These are phyloP conservation scores for Toxoplasma gondii DNA, from an alignment of 169 alveolate genomes.

Conservation along the genomic window DNA sequence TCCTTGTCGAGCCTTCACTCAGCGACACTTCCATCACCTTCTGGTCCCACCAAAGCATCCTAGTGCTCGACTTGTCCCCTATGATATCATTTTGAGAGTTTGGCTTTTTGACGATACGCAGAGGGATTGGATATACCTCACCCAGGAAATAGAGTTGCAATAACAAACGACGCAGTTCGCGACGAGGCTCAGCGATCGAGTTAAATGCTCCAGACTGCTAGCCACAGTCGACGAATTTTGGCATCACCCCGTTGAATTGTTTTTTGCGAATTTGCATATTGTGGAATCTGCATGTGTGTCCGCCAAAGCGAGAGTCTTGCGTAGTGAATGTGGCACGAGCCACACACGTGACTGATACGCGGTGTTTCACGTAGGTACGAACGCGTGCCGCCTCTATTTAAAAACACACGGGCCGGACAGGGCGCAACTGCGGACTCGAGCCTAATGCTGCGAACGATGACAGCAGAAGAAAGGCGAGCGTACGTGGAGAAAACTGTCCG, in stretches of 20 bases:
- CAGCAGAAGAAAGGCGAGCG: slow-evolving; percentile 48
- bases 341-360: not conserved
- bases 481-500: slow-evolving; percentile 58
- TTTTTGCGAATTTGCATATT: not conserved
- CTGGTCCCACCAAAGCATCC: no score
- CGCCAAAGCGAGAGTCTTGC: not conserved
- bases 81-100: not conserved
- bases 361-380: slow-evolving; percentile 43
- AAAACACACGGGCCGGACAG: slow-evolving; percentile 54
- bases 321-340: not conserved
- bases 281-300: not conserved
- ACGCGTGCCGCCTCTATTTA: slow-evolving; percentile 58
- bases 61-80: not conserved
- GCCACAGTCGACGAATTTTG: no score
- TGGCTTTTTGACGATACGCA: not conserved
- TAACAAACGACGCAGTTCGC: no score
- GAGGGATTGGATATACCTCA: no score
- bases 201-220: no score
- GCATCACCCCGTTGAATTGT: not conserved
- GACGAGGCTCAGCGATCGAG: no score
- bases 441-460: slow-evolving; percentile 60
- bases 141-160: no score
- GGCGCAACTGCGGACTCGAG: slow-evolving; percentile 37
- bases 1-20: no score
- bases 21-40: no score